phyloP scores from a whole-genome alignment of 768 basidiomycete genomes.

The Amylocystis lapponica region DNA sequence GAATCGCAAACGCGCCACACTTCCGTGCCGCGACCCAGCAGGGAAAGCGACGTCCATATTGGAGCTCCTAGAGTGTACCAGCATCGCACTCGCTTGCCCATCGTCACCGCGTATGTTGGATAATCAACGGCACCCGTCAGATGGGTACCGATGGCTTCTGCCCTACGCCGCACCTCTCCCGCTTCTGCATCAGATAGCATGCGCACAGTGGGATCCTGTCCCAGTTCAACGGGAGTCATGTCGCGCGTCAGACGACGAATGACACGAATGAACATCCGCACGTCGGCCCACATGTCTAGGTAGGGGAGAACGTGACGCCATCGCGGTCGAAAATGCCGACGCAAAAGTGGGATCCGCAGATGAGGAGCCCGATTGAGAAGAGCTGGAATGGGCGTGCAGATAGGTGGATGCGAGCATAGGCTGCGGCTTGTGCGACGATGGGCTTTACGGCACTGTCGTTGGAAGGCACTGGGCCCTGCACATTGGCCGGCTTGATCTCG shows the following conservation, averaged over 20 bases:
- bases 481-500: no score
- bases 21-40: slow-evolving; percentile 11
- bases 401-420: slow-evolving; percentile 23
- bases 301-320: slow-evolving; percentile 22
- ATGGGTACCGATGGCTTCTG: no score
- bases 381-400: slow-evolving; percentile 25
- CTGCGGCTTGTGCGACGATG: slow-evolving; percentile 11
- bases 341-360: slow-evolving; percentile 24
- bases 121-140: no score
- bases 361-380: slow-evolving; percentile 24
- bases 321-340: slow-evolving; percentile 28
- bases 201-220: slow-evolving; percentile 5
- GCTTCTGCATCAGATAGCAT: background rate
- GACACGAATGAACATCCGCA: slow-evolving; percentile 19
- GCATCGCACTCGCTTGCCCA: background rate
- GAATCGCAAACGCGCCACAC: slow-evolving; percentile 10
- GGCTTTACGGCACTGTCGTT: background rate
- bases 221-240: slow-evolving; percentile 3
- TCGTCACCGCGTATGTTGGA: no score
- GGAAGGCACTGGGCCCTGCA: no score
- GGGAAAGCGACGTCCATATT: slow-evolving; percentile 10
- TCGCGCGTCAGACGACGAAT: slow-evolving; percentile 13
- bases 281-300: slow-evolving; percentile 19
- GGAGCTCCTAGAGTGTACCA: slow-evolving; percentile 4
- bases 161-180: background rate